Evolutionary conservation across 2,329 filamentous ascomycete genomes (phyloP), one percentile per base, ranked within the genome.

Genomic region (Aspergillus pseudoterreus): DNA sequence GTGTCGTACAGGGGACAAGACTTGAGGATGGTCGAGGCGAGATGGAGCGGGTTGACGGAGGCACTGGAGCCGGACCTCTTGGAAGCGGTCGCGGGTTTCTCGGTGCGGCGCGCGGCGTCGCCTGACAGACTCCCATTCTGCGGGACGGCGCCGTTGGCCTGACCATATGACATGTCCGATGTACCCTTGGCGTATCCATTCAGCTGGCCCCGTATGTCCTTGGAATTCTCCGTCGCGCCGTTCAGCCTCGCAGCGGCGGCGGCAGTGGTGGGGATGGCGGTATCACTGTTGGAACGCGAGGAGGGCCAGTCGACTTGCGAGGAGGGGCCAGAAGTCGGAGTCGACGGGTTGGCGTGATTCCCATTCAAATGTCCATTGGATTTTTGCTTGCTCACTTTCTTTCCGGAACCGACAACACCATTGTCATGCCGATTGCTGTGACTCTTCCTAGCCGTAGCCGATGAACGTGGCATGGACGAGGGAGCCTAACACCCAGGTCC

Each of bases 1-100:
- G 92, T 96, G 75, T 97, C 92, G 75, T 90, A 88, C 67, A 96
- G 84, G 49, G 92, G 92, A 64, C 92, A 92, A 47, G 91, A 90
- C 64, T 85, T 85, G 69, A 97, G 83, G 63, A 97, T 92, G 50
- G 91, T 96, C 61, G 89, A 82, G 57, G 88, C 87, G 58, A 95
- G 79, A 63, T 88, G 85, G 60, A 95, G 75, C 44, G 88, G 84
- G 53, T 87, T 87, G 49, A 84, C 84, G 61, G 85, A 85, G 27
- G 67, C 62, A 53, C 56, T 66, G 44, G 69, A 67, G 44, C 60
- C 57, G 17, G 67, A 65, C 52, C 70, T 67, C 62, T 71, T 71
- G 47, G 62, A 56, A 42, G 53, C 53, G 47, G 58, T 49, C 39
- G 60, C 43, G 46, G 62, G 56, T 55, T 60, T 66, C 39, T 68